phyloP scores from a whole-genome alignment of 805 yeast species.

The Dipodascus albidus region DNA sequence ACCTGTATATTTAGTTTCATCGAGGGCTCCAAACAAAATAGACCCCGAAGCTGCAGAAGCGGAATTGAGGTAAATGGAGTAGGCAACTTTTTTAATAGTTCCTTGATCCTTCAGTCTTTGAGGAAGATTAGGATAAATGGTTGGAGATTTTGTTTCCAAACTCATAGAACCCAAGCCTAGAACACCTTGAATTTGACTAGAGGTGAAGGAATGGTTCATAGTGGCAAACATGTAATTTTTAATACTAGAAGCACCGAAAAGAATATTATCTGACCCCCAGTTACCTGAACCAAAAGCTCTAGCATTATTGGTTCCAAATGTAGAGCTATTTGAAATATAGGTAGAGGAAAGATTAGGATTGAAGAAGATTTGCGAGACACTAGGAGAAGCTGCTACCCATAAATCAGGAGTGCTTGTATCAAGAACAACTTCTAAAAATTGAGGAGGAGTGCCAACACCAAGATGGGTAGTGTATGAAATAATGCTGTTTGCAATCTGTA shows the following conservation, averaged over 20 bases:
- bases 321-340: neutral
- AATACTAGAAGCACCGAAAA: neutral
- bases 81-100: slow-evolving; percentile 28
- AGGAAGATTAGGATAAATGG: slow-evolving; percentile 22
- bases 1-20: slow-evolving; percentile 47
- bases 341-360: slow-evolving; percentile 11
- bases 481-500: neutral
- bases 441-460: slow-evolving; percentile 41
- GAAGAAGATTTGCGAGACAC: slow-evolving; percentile 21
- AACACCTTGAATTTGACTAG: neutral
- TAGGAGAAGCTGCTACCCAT: slow-evolving; percentile 28
- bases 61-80: slow-evolving; percentile 38
- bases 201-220: neutral
- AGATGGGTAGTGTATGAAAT: slow-evolving; percentile 17
- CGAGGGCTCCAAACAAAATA: slow-evolving; percentile 58
- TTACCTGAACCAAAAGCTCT: neutral
- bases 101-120: slow-evolving; percentile 28
- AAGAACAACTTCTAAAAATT: slow-evolving; percentile 39
- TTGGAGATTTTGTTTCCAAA: slow-evolving; percentile 12
- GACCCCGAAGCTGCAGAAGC: slow-evolving; percentile 30
- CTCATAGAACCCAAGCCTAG: neutral
- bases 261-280: neutral
- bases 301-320: neutral
- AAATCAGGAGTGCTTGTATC: slow-evolving; percentile 70
- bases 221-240: neutral